These are phyloP conservation scores for Meira nashicola DNA, from an alignment of 1,284 basidiomycete genomes.

Conservation along the genomic window DNA sequence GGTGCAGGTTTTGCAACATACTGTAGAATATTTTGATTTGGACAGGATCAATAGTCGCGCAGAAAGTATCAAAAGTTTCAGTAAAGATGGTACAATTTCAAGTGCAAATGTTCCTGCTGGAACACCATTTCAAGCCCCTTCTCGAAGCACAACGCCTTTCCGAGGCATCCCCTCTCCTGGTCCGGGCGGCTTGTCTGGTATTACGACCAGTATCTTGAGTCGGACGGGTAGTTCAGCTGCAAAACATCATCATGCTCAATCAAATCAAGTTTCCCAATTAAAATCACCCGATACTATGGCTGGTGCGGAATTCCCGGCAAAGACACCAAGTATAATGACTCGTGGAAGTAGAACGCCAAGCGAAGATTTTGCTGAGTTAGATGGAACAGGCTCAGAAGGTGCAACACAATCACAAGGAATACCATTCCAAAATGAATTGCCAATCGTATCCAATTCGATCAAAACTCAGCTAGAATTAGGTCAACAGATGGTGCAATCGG, in stretches of 20 bases:
- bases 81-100: background rate
- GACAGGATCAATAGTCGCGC: conserved; percentile 27
- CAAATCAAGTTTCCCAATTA: background rate
- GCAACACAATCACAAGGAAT: conserved; percentile 50
- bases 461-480: conserved; percentile 76
- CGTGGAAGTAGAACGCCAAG: conserved; percentile 21
- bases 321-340: conserved; percentile 19
- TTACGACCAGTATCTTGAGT: background rate
- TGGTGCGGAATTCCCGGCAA: background rate
- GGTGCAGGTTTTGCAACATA: conserved; percentile 48
- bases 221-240: conserved; percentile 22
- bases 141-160: conserved; percentile 10
- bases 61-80: conserved; percentile 24
- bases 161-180: background rate
- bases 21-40: conserved; percentile 36
- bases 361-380: conserved; percentile 17
- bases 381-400: conserved; percentile 25
- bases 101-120: background rate
- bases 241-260: background rate
- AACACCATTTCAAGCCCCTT: conserved; percentile 1
- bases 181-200: background rate
- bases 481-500: conserved; percentile 61
- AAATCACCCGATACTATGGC: conserved; percentile 8
- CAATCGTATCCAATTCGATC: conserved; percentile 70
- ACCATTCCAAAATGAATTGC: conserved; percentile 67